Percentiles rank a stretch among this genome's conserved stretches.
These are phyloP conservation scores for Komagataea norvegica DNA, from an alignment of 1,139 yeast species.

Conservation along the genomic window DNA sequence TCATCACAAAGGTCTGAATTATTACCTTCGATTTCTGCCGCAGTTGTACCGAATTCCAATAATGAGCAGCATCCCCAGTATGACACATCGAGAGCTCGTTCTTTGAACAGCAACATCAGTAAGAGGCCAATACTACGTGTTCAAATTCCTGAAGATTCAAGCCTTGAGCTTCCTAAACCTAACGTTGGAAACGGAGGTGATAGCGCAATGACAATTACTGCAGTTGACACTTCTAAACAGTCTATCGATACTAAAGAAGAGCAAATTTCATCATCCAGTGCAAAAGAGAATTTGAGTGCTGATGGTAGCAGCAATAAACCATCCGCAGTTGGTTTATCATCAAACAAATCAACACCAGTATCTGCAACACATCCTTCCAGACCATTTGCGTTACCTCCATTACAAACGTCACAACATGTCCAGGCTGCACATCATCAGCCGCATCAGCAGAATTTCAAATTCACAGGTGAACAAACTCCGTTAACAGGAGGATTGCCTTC, in stretches of 20 bases:
- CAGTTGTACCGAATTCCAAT: constrained; percentile 9
- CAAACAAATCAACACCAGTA: constrained; percentile 27
- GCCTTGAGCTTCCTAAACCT: constrained; percentile 3
- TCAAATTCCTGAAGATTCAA: constrained; percentile 29
- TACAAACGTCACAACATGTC: constrained; percentile 17
- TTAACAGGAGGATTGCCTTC: constrained; percentile 43
- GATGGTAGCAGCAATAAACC: constrained; percentile 12
- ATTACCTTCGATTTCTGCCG: constrained; percentile 10
- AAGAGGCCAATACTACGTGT: constrained; percentile 45
- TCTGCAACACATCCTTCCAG: constrained; percentile 29
- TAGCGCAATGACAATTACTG: constrained; percentile 39
- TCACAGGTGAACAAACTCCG: constrained; percentile 46
- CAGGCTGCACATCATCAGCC: constrained; percentile 14
- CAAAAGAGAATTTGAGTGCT: constrained; percentile 9
- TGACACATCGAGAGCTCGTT: constrained; percentile 12
- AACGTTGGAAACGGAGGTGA: constrained; percentile 13
- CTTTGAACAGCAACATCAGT: constrained; percentile 15
- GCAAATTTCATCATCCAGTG: constrained; percentile 15
- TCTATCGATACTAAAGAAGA: constrained; percentile 1
- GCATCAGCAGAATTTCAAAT: constrained; percentile 11
- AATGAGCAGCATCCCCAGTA: constrained; percentile 10
- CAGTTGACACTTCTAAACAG: constrained; percentile 30
- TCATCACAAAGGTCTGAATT: constrained; percentile 9
- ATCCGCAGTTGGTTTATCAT: constrained; percentile 15
- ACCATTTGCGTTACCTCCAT: constrained; percentile 24